These are phyloP conservation scores for Solanum peruvianum DNA, from an alignment of 257 asterid species.

Conservation along the genomic window DNA sequence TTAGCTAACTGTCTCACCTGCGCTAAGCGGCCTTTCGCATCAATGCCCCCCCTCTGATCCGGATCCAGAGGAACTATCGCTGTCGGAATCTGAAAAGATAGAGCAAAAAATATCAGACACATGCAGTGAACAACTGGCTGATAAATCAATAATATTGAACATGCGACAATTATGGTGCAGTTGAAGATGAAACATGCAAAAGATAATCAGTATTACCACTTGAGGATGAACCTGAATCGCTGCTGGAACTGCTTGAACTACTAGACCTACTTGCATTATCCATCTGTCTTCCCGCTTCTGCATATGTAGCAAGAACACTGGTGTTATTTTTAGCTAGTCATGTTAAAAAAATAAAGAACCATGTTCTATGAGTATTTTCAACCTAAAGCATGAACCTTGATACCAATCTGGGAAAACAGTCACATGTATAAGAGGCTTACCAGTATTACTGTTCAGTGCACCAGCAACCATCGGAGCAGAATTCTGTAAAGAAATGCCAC, in stretches of 20 bases:
- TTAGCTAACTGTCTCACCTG: not conserved
- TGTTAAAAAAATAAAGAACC: not conserved
- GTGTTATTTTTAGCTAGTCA: not conserved
- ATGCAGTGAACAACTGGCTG: not conserved
- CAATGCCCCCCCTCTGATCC: slow-evolving; percentile 40
- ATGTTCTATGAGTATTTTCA: not conserved
- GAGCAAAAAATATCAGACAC: not conserved
- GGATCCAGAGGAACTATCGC: slow-evolving; percentile 43
- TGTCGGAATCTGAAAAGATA: slow-evolving; percentile 38
- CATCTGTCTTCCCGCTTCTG: not conserved
- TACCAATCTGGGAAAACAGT: not conserved
- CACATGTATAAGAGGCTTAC: not conserved
- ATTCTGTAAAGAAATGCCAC: not conserved
- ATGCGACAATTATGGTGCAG: not conserved
- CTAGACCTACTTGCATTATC: slow-evolving; percentile 11
- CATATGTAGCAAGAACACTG: not conserved
- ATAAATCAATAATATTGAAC: not conserved
- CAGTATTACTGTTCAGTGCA: not conserved
- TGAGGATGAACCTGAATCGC: slow-evolving; percentile 13
- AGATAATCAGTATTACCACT: slow-evolving; percentile 6
- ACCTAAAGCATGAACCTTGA: not conserved
- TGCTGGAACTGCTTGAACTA: slow-evolving; percentile 17
- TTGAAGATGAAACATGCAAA: not conserved
- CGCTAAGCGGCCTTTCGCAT: slow-evolving; percentile 6
- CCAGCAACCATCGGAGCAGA: not conserved